phyloP scores from a whole-genome alignment of 202 grass and related monocot genomes.

The Digitaria exilis region DNA sequence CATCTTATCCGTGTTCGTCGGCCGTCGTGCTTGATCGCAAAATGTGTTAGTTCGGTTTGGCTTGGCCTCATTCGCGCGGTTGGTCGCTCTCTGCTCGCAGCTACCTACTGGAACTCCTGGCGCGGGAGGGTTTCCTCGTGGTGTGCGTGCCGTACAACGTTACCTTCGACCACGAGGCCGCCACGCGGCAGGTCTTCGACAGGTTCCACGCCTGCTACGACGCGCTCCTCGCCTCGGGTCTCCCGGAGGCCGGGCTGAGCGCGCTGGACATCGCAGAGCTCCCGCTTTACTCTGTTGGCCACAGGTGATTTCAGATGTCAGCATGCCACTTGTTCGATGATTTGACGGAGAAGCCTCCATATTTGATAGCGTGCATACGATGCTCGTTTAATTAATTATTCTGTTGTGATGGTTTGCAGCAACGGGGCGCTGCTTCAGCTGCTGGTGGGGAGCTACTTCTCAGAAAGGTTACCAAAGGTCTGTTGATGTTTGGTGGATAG shows the following conservation, averaged over 20 bases:
- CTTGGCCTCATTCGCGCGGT: neutral
- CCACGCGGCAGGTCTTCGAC: conserved; percentile 62
- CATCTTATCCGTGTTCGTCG: neutral
- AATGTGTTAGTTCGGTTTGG: neutral
- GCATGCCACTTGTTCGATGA: conserved; percentile 29
- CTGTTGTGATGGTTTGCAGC: conserved; percentile 45
- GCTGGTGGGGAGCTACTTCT: conserved; percentile 88
- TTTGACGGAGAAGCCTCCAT: conserved; percentile 13
- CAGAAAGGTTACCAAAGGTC: conserved; percentile 85
- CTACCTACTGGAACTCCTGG: conserved; percentile 79
- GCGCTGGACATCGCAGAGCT: conserved; percentile 57
- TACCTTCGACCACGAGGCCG: conserved; percentile 90
- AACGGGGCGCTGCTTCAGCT: conserved; percentile 94
- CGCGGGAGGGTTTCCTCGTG: conserved; percentile 85
- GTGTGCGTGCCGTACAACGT: conserved; percentile 89
- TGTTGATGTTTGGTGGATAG: neutral
- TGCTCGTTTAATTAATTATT: conserved; percentile 16
- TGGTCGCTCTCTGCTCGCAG: conserved; percentile 35
- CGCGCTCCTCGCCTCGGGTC: conserved; percentile 52
- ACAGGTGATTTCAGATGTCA: conserved; percentile 51
- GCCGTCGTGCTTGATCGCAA: neutral
- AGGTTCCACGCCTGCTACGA: conserved; percentile 84
- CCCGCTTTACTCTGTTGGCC: conserved; percentile 80
- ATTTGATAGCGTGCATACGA: neutral
- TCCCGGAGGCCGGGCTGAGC: conserved; percentile 59